Base-by-base conservation (phyloP, 257 asterid genomes). In the Scutellaria minor region DNA sequence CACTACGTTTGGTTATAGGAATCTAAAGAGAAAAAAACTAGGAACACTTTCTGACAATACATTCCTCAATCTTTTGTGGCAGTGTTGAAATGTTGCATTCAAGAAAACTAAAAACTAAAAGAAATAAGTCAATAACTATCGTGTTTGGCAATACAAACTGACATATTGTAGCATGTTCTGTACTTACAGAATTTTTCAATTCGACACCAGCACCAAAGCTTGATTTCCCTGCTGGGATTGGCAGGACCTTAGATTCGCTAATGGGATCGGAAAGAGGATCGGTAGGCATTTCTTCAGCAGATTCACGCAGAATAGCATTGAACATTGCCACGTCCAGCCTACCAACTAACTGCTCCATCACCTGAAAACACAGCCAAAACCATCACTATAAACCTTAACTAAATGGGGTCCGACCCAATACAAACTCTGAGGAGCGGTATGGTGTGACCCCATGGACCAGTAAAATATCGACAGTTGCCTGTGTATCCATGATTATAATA, bases 191-290 rank as follows among this genome's bases (percentile, higher is more conserved):
- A 78, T 87, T 95, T 83, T 95, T 95, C 68, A 95, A 72, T 80
- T 92, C 96, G 35, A 81, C 98, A 66, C 96, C 99, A 55, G 96
- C 92, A 27, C 97, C 95, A n/a, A 92, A 92, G 88, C 97, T 90
- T 57, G 90, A 85, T 74, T 87, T 85, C 41, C 98, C 98, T 55
- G 86, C 76, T 9, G 86, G 89, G 70, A 93, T 85, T 6, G 98
- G 98, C 70, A 93, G 91, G 62, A 89, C 97, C 76, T 79, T 79
- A 55, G 89, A 69, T 54, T 89, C 95, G 66, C 87, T 80, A 63
- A 93, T 93, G 75, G 98, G 98, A 81, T 93, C 98, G 12, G 96
- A 91, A 57, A 91, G 79, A 47, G 98, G 98, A 83, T 93, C 96
- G 3, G 97, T 86, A 24, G 97, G 96, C 96, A 89, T 91, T 73